Conservation (phyloP, 257 asterid genomes). For the Ilex aquifolium region DNA sequence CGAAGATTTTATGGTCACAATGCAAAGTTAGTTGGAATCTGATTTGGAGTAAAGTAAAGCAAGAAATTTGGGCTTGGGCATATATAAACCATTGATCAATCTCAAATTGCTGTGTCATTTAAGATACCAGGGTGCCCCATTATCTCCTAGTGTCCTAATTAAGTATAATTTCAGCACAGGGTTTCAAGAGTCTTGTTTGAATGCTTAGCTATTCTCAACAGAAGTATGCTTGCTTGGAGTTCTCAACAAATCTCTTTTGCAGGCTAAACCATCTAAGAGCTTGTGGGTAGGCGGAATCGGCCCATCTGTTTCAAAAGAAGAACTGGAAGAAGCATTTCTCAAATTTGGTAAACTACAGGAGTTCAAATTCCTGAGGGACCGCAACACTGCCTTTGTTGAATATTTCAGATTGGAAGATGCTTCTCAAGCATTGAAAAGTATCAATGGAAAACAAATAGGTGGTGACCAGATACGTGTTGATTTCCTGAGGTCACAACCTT, state of each 20-base stretch:
- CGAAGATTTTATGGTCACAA: too few species aligned
- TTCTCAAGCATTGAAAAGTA: slow-evolving; percentile 58
- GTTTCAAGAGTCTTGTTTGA: too few species aligned
- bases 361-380: slow-evolving; percentile 74
- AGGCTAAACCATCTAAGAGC: slow-evolving; percentile 96
- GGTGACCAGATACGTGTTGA: slow-evolving; percentile 87
- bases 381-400: slow-evolving; percentile 79
- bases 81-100: too few species aligned
- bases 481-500: slow-evolving; percentile 76
- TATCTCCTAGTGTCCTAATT: too few species aligned
- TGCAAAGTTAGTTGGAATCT: too few species aligned
- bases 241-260: slow-evolving; percentile 22
- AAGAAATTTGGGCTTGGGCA: too few species aligned
- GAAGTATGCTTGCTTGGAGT: not conserved
- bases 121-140: too few species aligned
- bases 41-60: too few species aligned
- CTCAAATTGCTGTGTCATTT: too few species aligned
- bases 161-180: too few species aligned
- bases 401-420: slow-evolving; percentile 78
- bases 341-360: slow-evolving; percentile 81
- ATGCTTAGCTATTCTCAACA: too few species aligned
- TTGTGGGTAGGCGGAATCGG: slow-evolving; percentile 94
- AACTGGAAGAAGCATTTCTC: slow-evolving; percentile 73
- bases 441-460: slow-evolving; percentile 74
- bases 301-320: slow-evolving; percentile 70